These are phyloP conservation scores for Zymoseptoria pseudotritici DNA, from an alignment of 2,329 filamentous ascomycete species.

Conservation along the genomic window DNA sequence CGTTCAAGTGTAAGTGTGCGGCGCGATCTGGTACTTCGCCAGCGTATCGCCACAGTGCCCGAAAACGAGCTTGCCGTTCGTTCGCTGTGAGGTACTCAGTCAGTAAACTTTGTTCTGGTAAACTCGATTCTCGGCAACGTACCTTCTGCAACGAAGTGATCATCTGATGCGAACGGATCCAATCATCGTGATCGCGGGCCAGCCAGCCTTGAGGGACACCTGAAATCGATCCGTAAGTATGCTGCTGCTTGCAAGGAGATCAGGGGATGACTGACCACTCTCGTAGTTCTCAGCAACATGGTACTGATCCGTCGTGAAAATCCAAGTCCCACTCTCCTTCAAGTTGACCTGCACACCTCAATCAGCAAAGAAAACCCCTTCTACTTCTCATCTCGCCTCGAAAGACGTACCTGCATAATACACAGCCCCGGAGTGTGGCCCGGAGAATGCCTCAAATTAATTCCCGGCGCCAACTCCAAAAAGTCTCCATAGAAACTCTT, in stretches of 20 bases:
- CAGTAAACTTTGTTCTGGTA: not conserved
- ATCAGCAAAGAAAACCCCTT: too few relatives aligned
- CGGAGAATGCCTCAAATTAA: slow-evolving; percentile 30
- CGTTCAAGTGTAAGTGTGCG: slow-evolving; percentile 11
- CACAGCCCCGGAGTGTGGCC: slow-evolving; percentile 28
- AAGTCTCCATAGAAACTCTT: slow-evolving; percentile 28
- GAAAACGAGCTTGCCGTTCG: slow-evolving; percentile 19
- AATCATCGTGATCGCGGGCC: slow-evolving; percentile 31
- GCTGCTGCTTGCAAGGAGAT: slow-evolving; percentile 22
- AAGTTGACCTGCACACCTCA: slow-evolving; percentile 24
- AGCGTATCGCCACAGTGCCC: slow-evolving; percentile 19
- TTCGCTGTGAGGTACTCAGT: slow-evolving; percentile 6
- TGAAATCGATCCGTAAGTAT: slow-evolving; percentile 30
- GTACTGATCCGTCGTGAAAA: slow-evolving; percentile 34
- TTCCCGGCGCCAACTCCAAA: slow-evolving; percentile 29
- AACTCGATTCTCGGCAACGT: not conserved
- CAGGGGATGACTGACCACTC: slow-evolving; percentile 5
- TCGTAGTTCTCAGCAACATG: slow-evolving; percentile 33
- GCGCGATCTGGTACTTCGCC: slow-evolving; percentile 15
- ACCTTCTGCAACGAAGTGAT: slow-evolving; percentile 17
- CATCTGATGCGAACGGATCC: slow-evolving; percentile 25
- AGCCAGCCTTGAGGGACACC: slow-evolving; percentile 33
- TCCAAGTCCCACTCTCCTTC: slow-evolving; percentile 29
- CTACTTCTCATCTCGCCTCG: too few relatives aligned
- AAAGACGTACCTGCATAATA: slow-evolving; percentile 33